phyloP scores from a whole-genome alignment of 768 basidiomycete genomes.

The Dictyophora rubrovolvata region DNA sequence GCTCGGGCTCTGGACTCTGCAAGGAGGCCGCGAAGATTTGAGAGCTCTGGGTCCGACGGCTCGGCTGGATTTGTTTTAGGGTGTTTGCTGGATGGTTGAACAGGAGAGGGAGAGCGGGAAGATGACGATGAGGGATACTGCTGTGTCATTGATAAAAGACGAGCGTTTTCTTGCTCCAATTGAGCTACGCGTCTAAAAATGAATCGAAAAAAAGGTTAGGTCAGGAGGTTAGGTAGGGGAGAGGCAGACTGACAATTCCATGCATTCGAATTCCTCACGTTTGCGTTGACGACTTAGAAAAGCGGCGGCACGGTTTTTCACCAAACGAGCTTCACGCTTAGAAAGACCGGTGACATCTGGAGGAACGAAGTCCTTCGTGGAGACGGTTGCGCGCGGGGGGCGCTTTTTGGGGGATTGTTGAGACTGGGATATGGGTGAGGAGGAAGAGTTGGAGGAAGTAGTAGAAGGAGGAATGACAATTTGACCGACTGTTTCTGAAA shows the following conservation, averaged over 20 bases:
- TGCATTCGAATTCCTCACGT: slow-evolving; percentile 82
- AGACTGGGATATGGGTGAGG: slow-evolving; percentile 6
- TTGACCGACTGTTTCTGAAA: not conserved
- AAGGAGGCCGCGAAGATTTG: slow-evolving; percentile 18
- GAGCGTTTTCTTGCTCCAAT: slow-evolving; percentile 75
- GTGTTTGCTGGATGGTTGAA: slow-evolving; percentile 3
- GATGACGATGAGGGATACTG: slow-evolving; percentile 30
- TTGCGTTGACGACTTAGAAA: slow-evolving; percentile 87
- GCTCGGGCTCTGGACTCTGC: slow-evolving; percentile 8
- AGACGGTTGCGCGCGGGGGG: slow-evolving; percentile 32
- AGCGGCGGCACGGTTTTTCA: slow-evolving; percentile 87
- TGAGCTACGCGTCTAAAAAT: slow-evolving; percentile 62
- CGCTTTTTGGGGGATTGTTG: slow-evolving; percentile 27
- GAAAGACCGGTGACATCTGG: slow-evolving; percentile 81
- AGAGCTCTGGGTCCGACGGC: slow-evolving; percentile 17
- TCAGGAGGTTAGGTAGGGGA: not conserved
- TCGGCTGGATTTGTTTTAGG: slow-evolving; percentile 11
- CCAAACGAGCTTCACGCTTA: slow-evolving; percentile 84
- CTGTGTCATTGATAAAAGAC: slow-evolving; percentile 53
- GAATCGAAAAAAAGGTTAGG: slow-evolving; percentile 6
- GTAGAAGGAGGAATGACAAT: slow-evolving; percentile 3
- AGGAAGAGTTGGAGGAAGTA: slow-evolving; percentile 6
- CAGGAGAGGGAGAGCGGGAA: slow-evolving; percentile 9
- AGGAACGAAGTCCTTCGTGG: slow-evolving; percentile 75
- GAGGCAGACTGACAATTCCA: slow-evolving; percentile 69